Percentiles rank a stretch among this genome's conserved stretches.
Evolutionary conservation across 805 yeast species (phyloP).

Genomic region (Lipomyces starkeyi): DNA sequence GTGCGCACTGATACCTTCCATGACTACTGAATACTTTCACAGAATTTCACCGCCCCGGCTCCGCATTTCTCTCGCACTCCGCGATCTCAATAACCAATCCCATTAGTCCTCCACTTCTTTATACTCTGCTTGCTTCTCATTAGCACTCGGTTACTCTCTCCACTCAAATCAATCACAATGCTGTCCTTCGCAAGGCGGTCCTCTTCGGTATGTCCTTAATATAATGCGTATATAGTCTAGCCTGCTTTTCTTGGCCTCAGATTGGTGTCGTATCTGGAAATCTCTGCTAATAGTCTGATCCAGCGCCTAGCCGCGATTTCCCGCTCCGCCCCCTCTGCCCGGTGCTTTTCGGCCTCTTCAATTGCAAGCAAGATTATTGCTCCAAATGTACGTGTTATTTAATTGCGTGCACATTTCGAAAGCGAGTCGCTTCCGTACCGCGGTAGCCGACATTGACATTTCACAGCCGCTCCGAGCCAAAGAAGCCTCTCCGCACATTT

Average conservation of each 20-base stretch:
- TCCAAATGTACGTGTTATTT: constrained; percentile 39
- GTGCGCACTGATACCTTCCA: neutral
- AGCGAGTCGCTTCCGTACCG: neutral
- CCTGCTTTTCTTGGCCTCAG: neutral
- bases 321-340: constrained; percentile 14
- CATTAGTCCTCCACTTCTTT: constrained; percentile 5
- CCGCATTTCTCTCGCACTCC: constrained; percentile 7
- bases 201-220: constrained; percentile 21
- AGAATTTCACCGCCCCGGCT: neutral
- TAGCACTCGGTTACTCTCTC: constrained; percentile 8
- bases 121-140: neutral
- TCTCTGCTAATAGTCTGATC: constrained; percentile 11
- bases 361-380: constrained; percentile 45
- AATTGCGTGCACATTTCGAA: neutral
- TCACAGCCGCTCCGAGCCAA: constrained; percentile 47
- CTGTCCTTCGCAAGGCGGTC: constrained; percentile 29
- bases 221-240: neutral
- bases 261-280: neutral
- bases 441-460: neutral
- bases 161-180: constrained; percentile 9
- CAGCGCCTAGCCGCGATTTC: constrained; percentile 5
- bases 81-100: constrained; percentile 14
- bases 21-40: neutral
- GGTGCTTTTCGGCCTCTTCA: constrained; percentile 45
- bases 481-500: constrained; percentile 59